A percentile compares a stretch with the other conserved stretches of the same genome.
These are phyloP conservation scores for Coniochaeta ligniaria DNA, from an alignment of 2,329 filamentous ascomycete genomes.

Conservation along the genomic window DNA sequence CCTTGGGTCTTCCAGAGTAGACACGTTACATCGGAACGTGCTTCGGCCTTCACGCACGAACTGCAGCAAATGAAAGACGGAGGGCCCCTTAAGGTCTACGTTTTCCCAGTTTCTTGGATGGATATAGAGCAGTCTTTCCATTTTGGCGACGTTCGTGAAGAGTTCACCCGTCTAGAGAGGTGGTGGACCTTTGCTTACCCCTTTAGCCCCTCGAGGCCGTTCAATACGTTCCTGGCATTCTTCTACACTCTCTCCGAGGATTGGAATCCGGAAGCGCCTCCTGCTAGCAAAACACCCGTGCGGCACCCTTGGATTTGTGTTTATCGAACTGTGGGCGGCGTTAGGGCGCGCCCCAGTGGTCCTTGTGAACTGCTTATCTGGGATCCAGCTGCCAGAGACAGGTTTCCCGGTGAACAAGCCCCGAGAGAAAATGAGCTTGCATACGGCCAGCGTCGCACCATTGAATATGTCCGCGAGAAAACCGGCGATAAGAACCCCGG, in stretches of 20 bases:
- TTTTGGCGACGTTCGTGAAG: slow-evolving; percentile 18
- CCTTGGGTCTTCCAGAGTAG: slow-evolving; percentile 8
- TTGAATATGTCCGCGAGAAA: slow-evolving; percentile 27
- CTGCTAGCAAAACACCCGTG: slow-evolving; percentile 9
- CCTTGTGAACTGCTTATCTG: slow-evolving; percentile 46
- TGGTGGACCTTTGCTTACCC: slow-evolving; percentile 25
- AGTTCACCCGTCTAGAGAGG: slow-evolving; percentile 8
- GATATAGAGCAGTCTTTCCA: slow-evolving; percentile 30
- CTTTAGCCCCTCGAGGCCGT: slow-evolving; percentile 11
- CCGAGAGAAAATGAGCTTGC: slow-evolving; percentile 28
- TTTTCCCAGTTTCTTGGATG: slow-evolving; percentile 31
- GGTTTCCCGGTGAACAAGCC: slow-evolving; percentile 10
- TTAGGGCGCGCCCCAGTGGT: slow-evolving; percentile 21
- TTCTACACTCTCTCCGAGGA: slow-evolving; percentile 41
- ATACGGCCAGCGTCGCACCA: slow-evolving; percentile 35
- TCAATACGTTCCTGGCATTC: slow-evolving; percentile 34
- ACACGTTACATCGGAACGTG: slow-evolving; percentile 4
- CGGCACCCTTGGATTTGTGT: slow-evolving; percentile 45
- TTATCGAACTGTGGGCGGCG: slow-evolving; percentile 28
- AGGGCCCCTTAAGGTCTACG: slow-evolving; percentile 21
- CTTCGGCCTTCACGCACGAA: not conserved
- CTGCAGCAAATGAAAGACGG: not conserved
- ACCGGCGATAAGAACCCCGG: slow-evolving; percentile 20
- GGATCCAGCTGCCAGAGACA: slow-evolving; percentile 31
- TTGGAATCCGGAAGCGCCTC: slow-evolving; percentile 21